Percentiles rank a stretch among this genome's conserved stretches.
Conservation (phyloP, 257 asterid genomes). For the Penstemon eatonii region DNA sequence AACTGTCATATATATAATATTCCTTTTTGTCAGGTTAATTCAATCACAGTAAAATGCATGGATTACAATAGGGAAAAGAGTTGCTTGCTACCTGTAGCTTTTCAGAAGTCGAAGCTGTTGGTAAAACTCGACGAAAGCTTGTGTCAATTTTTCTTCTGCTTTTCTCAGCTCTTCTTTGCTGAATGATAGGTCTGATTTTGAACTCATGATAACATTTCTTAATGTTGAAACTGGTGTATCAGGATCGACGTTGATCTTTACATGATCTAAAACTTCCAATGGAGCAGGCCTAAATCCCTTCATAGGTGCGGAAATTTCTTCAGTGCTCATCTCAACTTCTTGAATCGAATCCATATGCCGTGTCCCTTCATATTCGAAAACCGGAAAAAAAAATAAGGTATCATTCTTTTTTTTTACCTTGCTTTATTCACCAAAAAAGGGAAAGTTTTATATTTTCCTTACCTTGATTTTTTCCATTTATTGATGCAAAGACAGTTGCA, state of each 20-base stretch:
- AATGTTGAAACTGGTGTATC: slow-evolving; percentile 70
- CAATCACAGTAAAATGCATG: not conserved
- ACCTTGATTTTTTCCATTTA: slow-evolving; percentile 47
- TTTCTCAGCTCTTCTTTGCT: slow-evolving; percentile 60
- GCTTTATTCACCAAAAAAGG: not conserved
- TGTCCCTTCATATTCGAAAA: slow-evolving; percentile 29
- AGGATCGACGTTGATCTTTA: slow-evolving; percentile 64
- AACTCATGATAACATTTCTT: slow-evolving; percentile 40
- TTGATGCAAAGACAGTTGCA: slow-evolving; percentile 44
- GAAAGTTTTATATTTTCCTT: not conserved
- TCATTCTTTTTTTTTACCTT: not conserved
- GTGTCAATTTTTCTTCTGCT: slow-evolving; percentile 59
- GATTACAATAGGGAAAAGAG: not conserved
- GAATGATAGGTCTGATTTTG: slow-evolving; percentile 49
- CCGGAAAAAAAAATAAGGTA: not conserved
- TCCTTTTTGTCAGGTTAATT: slow-evolving; percentile 20
- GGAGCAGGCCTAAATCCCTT: slow-evolving; percentile 42
- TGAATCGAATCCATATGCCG: slow-evolving; percentile 50
- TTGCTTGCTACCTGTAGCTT: slow-evolving; percentile 54
- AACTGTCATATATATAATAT: slow-evolving; percentile 43
- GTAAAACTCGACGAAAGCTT: slow-evolving; percentile 65
- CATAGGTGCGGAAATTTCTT: slow-evolving; percentile 18
- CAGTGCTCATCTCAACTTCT: slow-evolving; percentile 64
- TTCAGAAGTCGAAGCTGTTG: slow-evolving; percentile 66
- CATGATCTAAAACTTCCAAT: slow-evolving; percentile 59